A percentile compares a stretch with the other conserved stretches of the same genome.
phyloP scores from a whole-genome alignment of 257 asterid genomes.

The Rubia yunnanensis region DNA sequence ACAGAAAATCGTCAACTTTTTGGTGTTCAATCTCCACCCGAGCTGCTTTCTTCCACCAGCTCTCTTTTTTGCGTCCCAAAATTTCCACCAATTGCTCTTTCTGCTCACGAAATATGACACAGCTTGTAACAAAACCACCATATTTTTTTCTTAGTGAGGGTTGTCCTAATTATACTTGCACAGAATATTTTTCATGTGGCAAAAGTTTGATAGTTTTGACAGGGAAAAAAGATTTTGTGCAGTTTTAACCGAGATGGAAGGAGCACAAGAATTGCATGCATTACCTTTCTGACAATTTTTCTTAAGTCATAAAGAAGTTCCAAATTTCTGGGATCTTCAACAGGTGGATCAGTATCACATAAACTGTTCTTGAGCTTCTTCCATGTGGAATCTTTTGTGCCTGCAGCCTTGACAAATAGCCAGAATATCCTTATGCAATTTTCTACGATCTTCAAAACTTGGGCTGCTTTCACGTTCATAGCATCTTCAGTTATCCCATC shows the following conservation, averaged over 20 bases:
- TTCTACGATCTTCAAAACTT: conserved; percentile 32
- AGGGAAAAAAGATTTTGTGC: neutral
- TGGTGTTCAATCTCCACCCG: conserved; percentile 11
- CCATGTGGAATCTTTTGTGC: conserved; percentile 27
- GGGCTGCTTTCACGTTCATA: conserved; percentile 22
- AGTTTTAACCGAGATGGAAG: no score
- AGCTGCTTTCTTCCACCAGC: conserved; percentile 39
- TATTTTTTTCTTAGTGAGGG: no score
- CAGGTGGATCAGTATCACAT: conserved; percentile 15
- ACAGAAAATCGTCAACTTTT: conserved; percentile 20
- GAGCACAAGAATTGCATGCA: no score
- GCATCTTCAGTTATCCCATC: conserved; percentile 21
- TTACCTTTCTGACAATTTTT: conserved; percentile 38
- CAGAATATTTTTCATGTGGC: no score
- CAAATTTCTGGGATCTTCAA: conserved; percentile 59
- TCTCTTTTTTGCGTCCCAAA: conserved; percentile 33
- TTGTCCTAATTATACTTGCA: no score
- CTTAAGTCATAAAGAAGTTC: conserved; percentile 29
- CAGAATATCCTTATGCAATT: conserved; percentile 43
- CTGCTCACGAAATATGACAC: conserved; percentile 10
- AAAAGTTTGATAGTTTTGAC: no score
- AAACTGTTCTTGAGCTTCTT: conserved; percentile 15
- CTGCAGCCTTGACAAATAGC: conserved; percentile 27
- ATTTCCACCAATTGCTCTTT: conserved; percentile 32
- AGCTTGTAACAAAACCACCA: neutral